These are phyloP conservation scores for Chrysoporthe austroafricana DNA, from an alignment of 2,329 filamentous ascomycete genomes.

Conservation along the genomic window DNA sequence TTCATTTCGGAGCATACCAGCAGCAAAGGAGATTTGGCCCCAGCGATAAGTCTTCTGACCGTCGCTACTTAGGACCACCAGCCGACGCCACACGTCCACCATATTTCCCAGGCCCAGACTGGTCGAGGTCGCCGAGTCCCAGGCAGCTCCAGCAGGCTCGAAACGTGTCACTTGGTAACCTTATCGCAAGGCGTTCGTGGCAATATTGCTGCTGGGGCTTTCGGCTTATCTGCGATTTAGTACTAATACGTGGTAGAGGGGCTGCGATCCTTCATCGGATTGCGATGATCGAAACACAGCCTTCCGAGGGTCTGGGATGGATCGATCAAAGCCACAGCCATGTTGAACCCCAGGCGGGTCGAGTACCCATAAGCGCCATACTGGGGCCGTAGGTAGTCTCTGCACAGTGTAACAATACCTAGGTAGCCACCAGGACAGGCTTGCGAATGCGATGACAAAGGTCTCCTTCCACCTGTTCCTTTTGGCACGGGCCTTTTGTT, in stretches of 20 bases:
- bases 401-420: conserved; percentile 15
- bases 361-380: not conserved
- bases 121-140: not conserved
- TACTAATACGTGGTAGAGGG: not conserved
- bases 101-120: not conserved
- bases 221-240: not conserved
- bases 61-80: not conserved
- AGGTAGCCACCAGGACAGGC: not conserved
- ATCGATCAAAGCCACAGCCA: not conserved
- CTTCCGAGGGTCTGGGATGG: not conserved
- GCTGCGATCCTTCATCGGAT: not conserved
- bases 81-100: not conserved
- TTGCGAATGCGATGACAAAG: not conserved
- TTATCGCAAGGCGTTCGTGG: not conserved
- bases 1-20: conserved; percentile 10
- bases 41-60: not conserved
- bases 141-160: not conserved
- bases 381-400: not conserved
- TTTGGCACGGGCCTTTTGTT: conserved; percentile 20
- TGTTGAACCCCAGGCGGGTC: not conserved
- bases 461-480: conserved; percentile 5
- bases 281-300: conserved; percentile 5
- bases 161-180: not conserved
- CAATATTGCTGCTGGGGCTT: not conserved
- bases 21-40: conserved; percentile 4